A percentile compares a stretch with the other conserved stretches of the same genome.
Conservation (phyloP, 371 early-diverging fungal species). For the Funneliformis caledonium region DNA sequence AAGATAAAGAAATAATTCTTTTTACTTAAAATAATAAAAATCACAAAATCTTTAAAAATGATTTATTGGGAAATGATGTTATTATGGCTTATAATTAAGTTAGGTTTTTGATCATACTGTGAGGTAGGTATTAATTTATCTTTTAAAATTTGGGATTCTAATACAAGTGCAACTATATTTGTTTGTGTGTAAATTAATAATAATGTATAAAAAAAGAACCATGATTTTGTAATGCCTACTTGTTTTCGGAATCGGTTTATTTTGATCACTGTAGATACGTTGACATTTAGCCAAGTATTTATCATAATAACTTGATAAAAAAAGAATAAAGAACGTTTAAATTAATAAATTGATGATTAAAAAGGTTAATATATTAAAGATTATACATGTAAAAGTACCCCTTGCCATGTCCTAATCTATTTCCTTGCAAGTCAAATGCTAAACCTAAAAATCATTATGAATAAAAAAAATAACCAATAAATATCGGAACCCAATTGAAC, state of each 20-base stretch:
- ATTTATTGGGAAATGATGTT: too few relatives aligned
- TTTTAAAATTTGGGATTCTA: slow-evolving; percentile 32
- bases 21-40: not conserved
- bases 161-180: slow-evolving; percentile 28
- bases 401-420: slow-evolving; percentile 75
- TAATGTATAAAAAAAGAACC: not conserved
- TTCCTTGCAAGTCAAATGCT: slow-evolving; percentile 66
- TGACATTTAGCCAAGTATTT: slow-evolving; percentile 18
- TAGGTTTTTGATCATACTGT: slow-evolving; percentile 28
- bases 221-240: slow-evolving; percentile 11
- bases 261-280: not conserved
- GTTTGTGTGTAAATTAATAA: not conserved
- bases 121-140: slow-evolving; percentile 4
- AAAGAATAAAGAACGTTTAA: not conserved
- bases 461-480: not conserved
- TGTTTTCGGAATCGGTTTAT: slow-evolving; percentile 15
- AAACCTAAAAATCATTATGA: slow-evolving; percentile 48
- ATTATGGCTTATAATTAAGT: slow-evolving; percentile 2
- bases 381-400: slow-evolving; percentile 52
- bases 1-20: too few relatives aligned
- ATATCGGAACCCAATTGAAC: not conserved
- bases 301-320: slow-evolving; percentile 34
- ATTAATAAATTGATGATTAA: not conserved
- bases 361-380: not conserved
- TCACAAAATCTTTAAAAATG: too few relatives aligned